These are phyloP conservation scores for Cladophialophora exuberans DNA, from an alignment of 2,329 filamentous ascomycete species.

Conservation along the genomic window DNA sequence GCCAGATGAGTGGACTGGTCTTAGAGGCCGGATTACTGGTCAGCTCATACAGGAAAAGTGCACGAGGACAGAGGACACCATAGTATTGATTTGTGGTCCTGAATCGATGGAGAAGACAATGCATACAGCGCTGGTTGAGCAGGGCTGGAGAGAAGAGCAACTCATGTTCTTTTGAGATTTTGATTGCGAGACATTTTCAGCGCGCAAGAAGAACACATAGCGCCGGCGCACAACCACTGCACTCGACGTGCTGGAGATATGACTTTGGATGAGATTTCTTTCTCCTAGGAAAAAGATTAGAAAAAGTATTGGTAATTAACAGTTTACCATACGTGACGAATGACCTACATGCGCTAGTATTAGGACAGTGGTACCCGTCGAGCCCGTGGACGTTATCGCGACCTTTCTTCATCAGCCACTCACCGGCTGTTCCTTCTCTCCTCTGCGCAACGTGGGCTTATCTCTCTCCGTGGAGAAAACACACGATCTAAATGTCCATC, in stretches of 20 bases:
- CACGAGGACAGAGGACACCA: slow-evolving; percentile 50
- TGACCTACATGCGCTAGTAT: no score
- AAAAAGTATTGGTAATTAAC: no score
- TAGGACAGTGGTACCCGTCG: background rate
- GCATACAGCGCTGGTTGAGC: slow-evolving; percentile 57
- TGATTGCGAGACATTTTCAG: background rate
- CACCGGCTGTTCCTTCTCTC: background rate
- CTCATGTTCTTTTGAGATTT: slow-evolving; percentile 70
- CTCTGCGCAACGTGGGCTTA: slow-evolving; percentile 4
- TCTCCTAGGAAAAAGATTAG: no score
- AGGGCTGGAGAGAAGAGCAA: slow-evolving; percentile 74
- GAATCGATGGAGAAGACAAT: slow-evolving; percentile 71
- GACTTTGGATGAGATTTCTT: no score
- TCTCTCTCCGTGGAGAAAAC: slow-evolving; percentile 24
- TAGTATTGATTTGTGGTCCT: slow-evolving; percentile 82
- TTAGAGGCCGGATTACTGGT: slow-evolving; percentile 67
- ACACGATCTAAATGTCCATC: slow-evolving; percentile 1
- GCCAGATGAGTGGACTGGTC: slow-evolving; percentile 67
- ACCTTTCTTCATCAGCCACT: slow-evolving; percentile 16
- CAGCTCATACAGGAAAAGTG: slow-evolving; percentile 64
- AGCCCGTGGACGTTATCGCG: slow-evolving; percentile 14
- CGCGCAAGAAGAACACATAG: background rate
- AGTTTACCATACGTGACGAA: slow-evolving; percentile 15
- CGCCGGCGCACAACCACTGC: no score
- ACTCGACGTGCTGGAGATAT: no score